phyloP scores from a whole-genome alignment of 768 basidiomycete genomes.

The Trametes cubensis region DNA sequence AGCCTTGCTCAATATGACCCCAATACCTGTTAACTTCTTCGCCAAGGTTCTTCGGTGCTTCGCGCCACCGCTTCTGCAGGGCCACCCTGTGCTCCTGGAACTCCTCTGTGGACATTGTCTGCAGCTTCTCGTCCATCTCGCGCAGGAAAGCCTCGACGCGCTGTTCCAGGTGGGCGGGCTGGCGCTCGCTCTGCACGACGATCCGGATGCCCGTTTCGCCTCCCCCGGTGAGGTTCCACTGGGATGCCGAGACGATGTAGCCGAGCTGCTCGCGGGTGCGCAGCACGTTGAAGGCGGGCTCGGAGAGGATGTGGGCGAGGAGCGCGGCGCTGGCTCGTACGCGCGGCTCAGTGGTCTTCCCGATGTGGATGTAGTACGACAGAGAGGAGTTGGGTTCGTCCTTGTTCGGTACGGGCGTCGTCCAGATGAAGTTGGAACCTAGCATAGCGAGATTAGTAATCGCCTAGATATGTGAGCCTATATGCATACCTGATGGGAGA shows the following conservation, averaged over 20 bases:
- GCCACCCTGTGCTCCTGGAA: constrained; percentile 79
- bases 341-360: constrained; percentile 62
- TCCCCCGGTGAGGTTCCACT: constrained; percentile 48
- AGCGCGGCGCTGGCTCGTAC: constrained; percentile 70
- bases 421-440: constrained; percentile 76
- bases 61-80: constrained; percentile 79
- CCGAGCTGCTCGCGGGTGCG: constrained; percentile 96
- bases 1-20: constrained; percentile 72
- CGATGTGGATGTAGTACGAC: constrained; percentile 84
- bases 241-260: constrained; percentile 76
- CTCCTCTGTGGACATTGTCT: constrained; percentile 68
- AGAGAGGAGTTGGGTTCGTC: constrained; percentile 87
- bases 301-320: constrained; percentile 82
- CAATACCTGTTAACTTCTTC: constrained; percentile 79
- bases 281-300: constrained; percentile 88
- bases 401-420: constrained; percentile 70
- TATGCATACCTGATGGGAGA: constrained; percentile 62
- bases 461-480: neutral
- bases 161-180: constrained; percentile 77
- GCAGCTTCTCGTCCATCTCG: constrained; percentile 66
- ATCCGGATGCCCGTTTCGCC: constrained; percentile 79
- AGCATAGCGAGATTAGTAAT: constrained; percentile 6
- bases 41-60: constrained; percentile 84
- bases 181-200: constrained; percentile 86
- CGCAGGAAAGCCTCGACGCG: constrained; percentile 89